A percentile compares a stretch with the other conserved stretches of the same genome.
phyloP scores from a whole-genome alignment of 1,284 basidiomycete species.

The Mycocalia duriaeana region DNA sequence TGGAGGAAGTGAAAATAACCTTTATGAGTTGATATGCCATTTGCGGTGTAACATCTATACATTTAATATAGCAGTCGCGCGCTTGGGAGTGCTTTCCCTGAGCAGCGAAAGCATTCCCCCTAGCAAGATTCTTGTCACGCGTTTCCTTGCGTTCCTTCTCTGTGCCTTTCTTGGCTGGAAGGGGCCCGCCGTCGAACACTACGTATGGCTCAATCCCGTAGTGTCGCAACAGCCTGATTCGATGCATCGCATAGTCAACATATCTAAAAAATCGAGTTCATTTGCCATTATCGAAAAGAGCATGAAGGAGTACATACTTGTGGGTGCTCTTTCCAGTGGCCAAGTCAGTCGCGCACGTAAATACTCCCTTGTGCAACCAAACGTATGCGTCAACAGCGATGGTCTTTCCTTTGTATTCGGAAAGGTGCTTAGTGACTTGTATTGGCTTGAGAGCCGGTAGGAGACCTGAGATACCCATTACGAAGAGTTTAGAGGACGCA shows the following conservation, averaged over 20 bases:
- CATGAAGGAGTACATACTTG: conserved; percentile 72
- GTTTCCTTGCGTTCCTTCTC: conserved; percentile 78
- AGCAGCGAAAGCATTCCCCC: conserved; percentile 68
- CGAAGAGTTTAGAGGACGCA: too few relatives aligned
- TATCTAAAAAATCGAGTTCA: conserved; percentile 50
- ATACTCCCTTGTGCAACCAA: conserved; percentile 95
- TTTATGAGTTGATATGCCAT: conserved; percentile 99
- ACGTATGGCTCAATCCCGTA: conserved; percentile 85
- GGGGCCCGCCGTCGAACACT: conserved; percentile 94
- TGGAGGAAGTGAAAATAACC: conserved; percentile 36
- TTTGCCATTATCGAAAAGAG: too few relatives aligned
- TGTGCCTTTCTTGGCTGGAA: conserved; percentile 91
- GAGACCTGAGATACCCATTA: conserved; percentile 97
- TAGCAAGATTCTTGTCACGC: conserved; percentile 62
- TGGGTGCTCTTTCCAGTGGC: conserved; percentile 80
- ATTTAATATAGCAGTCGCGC: conserved; percentile 85
- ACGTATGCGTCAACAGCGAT: conserved; percentile 89
- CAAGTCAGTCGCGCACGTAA: conserved; percentile 87
- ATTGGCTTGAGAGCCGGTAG: conserved; percentile 91
- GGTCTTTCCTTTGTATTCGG: conserved; percentile 78
- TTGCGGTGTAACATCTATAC: conserved; percentile 92
- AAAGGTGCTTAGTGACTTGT: conserved; percentile 72
- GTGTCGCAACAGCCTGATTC: conserved; percentile 82
- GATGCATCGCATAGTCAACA: conserved; percentile 94
- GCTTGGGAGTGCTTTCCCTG: conserved; percentile 81